phyloP scores from a whole-genome alignment of 805 yeast genomes.

The Vanderwaltozyma polyspora region DNA sequence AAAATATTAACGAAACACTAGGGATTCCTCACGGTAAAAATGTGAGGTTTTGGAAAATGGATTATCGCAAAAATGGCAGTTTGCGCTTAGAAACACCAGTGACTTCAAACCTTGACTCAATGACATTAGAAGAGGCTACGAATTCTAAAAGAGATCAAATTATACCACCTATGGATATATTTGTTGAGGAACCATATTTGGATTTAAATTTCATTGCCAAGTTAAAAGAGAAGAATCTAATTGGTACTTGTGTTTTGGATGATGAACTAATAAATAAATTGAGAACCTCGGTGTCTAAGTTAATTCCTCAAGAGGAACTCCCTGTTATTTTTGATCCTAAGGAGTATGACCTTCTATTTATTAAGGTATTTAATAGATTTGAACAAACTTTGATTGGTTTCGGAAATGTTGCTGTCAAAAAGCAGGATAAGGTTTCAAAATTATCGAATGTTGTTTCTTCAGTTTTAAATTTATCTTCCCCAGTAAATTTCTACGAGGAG shows the following conservation, averaged over 20 bases:
- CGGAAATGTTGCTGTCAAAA: constrained; percentile 44
- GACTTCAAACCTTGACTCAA: constrained; percentile 7
- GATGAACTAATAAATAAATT: constrained; percentile 16
- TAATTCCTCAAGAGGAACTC: constrained; percentile 4
- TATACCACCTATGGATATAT: constrained; percentile 43
- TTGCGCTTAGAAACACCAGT: constrained; percentile 46
- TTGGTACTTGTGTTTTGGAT: constrained; percentile 6
- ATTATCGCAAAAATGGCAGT: constrained; percentile 60
- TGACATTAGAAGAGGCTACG: constrained; percentile 43
- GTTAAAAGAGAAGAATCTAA: constrained; percentile 9
- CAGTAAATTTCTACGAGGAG: constrained; percentile 43
- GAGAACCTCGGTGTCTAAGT: constrained; percentile 9
- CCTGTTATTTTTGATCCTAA: constrained; percentile 8
- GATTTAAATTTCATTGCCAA: constrained; percentile 14
- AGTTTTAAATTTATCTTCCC: constrained; percentile 32
- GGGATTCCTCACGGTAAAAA: constrained; percentile 27
- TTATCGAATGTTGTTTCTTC: constrained; percentile 1
- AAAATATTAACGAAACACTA: constrained; percentile 36
- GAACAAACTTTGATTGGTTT: constrained; percentile 51
- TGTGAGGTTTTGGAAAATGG: constrained; percentile 54
- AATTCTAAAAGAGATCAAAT: constrained; percentile 4
- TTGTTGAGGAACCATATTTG: constrained; percentile 48
- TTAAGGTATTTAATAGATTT: constrained; percentile 57
- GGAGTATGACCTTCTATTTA: constrained; percentile 28
- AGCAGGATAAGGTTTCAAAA: constrained; percentile 34